Percentiles rank a stretch among this genome's conserved stretches.
Conservation (phyloP, 306 rosid species). For the Rosa chinensis region DNA sequence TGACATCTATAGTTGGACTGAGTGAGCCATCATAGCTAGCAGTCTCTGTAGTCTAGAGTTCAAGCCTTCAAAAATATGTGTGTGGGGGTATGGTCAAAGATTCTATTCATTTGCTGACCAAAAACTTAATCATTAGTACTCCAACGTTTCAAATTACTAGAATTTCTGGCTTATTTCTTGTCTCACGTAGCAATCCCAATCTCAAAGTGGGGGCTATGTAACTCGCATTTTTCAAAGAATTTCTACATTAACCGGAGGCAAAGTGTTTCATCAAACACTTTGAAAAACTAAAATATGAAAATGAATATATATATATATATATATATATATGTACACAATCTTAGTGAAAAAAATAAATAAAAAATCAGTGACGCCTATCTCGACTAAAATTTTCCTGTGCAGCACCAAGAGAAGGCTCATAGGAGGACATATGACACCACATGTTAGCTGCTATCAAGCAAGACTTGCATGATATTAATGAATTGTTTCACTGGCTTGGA, state of each 20-base stretch:
- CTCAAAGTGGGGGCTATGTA: background rate
- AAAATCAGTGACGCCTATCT: background rate
- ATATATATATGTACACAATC: too few relatives aligned
- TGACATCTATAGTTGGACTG: slow-evolving; percentile 3
- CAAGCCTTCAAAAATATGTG: background rate
- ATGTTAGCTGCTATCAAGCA: background rate
- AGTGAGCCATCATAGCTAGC: slow-evolving; percentile 6
- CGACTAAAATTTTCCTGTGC: background rate
- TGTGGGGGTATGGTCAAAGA: slow-evolving; percentile 6
- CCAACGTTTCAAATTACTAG: background rate
- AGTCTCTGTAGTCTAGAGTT: slow-evolving; percentile 2
- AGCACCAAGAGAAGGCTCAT: background rate
- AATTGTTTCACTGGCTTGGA: background rate
- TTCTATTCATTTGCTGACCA: slow-evolving; percentile 7
- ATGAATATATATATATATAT: too few relatives aligned
- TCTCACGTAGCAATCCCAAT: background rate
- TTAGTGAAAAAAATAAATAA: too few relatives aligned
- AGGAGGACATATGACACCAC: background rate
- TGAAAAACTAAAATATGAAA: background rate
- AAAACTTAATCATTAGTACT: background rate
- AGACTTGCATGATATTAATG: background rate
- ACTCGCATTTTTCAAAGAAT: background rate
- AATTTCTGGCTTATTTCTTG: background rate
- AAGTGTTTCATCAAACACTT: background rate
- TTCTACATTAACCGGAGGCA: background rate